phyloP scores from a whole-genome alignment of 2,329 filamentous ascomycete species.

The Alternaria sp. region DNA sequence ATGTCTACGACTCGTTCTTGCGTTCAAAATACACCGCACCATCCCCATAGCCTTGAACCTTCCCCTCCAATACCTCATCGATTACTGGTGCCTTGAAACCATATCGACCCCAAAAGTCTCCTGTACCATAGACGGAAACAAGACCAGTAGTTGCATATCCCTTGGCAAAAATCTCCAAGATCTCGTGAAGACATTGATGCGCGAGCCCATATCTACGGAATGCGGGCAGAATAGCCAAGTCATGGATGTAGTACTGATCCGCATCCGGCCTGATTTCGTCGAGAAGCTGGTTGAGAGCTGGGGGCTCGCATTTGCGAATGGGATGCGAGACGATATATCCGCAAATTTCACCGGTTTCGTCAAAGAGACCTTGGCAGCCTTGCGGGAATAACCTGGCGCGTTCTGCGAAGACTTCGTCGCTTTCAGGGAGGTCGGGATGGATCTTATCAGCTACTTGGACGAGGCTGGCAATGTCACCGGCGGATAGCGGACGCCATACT shows the following conservation, averaged over 20 bases:
- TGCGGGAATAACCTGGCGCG: slow-evolving; percentile 16
- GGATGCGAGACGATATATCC: slow-evolving; percentile 28
- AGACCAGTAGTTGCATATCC: slow-evolving; percentile 10
- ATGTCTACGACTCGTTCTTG: neutral
- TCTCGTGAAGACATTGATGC: neutral
- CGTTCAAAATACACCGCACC: slow-evolving; percentile 23
- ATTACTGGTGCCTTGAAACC: slow-evolving; percentile 10
- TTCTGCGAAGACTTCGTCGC: slow-evolving; percentile 21
- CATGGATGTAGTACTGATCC: slow-evolving; percentile 29
- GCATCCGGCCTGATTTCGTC: slow-evolving; percentile 8
- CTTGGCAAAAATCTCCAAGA: slow-evolving; percentile 4
- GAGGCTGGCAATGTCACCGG: slow-evolving; percentile 4
- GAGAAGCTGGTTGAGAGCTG: slow-evolving; percentile 15
- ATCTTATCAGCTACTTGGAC: slow-evolving; percentile 12
- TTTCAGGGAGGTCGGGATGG: slow-evolving; percentile 23
- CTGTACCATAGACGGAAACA: slow-evolving; percentile 21
- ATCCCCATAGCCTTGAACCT: slow-evolving; percentile 20
- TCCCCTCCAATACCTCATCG: slow-evolving; percentile 7
- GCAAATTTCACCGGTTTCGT: slow-evolving; percentile 4
- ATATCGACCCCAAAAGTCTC: slow-evolving; percentile 20
- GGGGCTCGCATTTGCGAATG: slow-evolving; percentile 12
- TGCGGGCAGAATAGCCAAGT: slow-evolving; percentile 22
- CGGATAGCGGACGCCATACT: slow-evolving; percentile 12
- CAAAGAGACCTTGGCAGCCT: slow-evolving; percentile 20
- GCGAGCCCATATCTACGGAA: slow-evolving; percentile 13